A percentile compares a stretch with the other conserved stretches of the same genome.
Conservation (phyloP, 345 rosid genomes). For the Eucalyptus shirleyi region DNA sequence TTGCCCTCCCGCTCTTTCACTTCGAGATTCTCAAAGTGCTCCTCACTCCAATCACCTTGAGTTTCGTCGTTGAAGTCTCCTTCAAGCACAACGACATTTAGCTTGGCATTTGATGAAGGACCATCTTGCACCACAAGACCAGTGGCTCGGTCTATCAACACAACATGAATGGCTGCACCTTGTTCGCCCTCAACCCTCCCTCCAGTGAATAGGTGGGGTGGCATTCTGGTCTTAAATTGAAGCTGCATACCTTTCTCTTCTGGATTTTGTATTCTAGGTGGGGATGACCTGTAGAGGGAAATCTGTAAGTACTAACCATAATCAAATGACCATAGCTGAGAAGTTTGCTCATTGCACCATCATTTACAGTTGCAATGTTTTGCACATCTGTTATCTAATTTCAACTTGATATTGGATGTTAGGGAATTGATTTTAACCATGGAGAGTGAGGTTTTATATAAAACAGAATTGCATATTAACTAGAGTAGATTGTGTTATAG, state of each 20-base stretch:
- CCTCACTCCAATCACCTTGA: conserved; percentile 56
- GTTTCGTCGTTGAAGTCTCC: conserved; percentile 76
- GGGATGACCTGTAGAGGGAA: conserved; percentile 30
- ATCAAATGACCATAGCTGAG: background rate
- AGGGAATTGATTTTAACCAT: background rate
- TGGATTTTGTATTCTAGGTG: conserved; percentile 45
- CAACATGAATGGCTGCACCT: conserved; percentile 73
- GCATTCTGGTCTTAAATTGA: conserved; percentile 76
- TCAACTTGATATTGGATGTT: background rate
- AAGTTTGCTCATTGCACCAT: background rate
- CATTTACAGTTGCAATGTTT: background rate
- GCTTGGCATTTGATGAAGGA: conserved; percentile 53
- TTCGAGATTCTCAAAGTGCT: conserved; percentile 59
- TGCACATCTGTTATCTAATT: background rate
- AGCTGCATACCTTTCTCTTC: conserved; percentile 59
- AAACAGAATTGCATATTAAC: background rate
- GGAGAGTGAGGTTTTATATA: background rate
- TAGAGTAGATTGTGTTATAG: background rate
- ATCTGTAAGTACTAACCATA: background rate
- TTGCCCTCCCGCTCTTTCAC: conserved; percentile 90
- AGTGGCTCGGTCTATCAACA: conserved; percentile 44
- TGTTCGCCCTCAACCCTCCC: conserved; percentile 91
- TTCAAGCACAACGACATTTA: conserved; percentile 67
- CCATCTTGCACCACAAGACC: conserved; percentile 62
- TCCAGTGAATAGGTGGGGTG: conserved; percentile 88